Conservation (phyloP, 192 early-diverging fungal species). For the Mortierella alpina region DNA sequence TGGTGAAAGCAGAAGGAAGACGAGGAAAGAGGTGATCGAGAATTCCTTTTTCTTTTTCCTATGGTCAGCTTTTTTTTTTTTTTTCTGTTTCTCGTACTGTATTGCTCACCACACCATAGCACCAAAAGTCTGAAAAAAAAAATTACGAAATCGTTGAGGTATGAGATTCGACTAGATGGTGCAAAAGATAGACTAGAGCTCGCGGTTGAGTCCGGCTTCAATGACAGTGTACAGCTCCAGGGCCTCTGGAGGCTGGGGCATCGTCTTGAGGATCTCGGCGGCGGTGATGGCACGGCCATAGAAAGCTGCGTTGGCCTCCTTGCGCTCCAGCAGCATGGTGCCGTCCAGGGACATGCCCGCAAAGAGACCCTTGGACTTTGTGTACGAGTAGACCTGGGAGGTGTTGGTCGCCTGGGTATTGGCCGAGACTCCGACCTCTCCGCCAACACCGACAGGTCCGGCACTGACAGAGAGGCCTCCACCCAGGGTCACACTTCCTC, state of each 20-base stretch:
- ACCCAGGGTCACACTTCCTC: slow-evolving; percentile 90
- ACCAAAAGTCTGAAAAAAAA: background rate
- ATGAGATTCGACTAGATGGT: background rate
- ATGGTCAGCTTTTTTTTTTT: no score
- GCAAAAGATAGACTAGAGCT: slow-evolving; percentile 29
- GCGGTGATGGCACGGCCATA: slow-evolving; percentile 81
- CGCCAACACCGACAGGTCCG: slow-evolving; percentile 65
- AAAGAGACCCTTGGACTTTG: slow-evolving; percentile 90
- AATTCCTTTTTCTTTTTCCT: no score
- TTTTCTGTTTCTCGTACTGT: no score
- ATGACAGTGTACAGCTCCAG: slow-evolving; percentile 82
- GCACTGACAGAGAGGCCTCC: slow-evolving; percentile 76
- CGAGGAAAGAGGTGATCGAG: no score
- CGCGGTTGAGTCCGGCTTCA: slow-evolving; percentile 58
- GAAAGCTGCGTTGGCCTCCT: slow-evolving; percentile 82
- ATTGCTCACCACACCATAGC: no score
- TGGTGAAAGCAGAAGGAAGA: background rate
- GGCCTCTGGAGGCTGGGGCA: slow-evolving; percentile 77
- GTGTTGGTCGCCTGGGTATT: slow-evolving; percentile 60
- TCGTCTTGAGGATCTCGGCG: slow-evolving; percentile 82
- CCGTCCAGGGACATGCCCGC: slow-evolving; percentile 89
- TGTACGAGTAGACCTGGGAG: slow-evolving; percentile 88
- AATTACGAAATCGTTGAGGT: background rate
- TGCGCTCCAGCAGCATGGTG: slow-evolving; percentile 82
- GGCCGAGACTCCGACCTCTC: slow-evolving; percentile 55